Conservation (phyloP, 495 filamentous ascomycete genomes). For the Penicillium flavigenum region DNA sequence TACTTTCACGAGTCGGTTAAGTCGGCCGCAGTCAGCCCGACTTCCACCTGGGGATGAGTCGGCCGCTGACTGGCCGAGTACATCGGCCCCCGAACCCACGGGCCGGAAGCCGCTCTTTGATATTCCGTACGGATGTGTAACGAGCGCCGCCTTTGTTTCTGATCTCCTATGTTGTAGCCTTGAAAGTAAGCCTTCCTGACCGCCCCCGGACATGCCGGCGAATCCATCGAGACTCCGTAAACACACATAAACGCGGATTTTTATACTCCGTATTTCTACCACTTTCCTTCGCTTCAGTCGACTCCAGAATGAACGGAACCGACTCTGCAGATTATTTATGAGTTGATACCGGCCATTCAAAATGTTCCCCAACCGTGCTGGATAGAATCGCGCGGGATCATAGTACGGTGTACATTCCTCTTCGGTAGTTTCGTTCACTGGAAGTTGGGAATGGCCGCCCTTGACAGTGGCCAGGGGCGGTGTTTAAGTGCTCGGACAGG, state of each 20-base stretch:
- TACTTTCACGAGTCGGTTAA: too few relatives aligned
- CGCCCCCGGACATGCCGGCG: too few relatives aligned
- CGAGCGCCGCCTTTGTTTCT: too few relatives aligned
- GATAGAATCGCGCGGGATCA: slow-evolving; percentile 35
- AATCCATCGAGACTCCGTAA: too few relatives aligned
- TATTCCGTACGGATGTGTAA: too few relatives aligned
- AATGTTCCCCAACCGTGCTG: slow-evolving; percentile 34
- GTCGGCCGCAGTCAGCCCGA: too few relatives aligned
- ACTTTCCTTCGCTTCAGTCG: not conserved
- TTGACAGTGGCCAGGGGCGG: not conserved
- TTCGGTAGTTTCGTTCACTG: slow-evolving; percentile 23
- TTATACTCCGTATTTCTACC: not conserved
- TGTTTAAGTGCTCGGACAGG: not conserved
- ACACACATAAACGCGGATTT: slow-evolving; percentile 3
- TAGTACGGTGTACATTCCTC: slow-evolving; percentile 43
- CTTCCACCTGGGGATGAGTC: too few relatives aligned
- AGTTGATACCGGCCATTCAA: slow-evolving; percentile 38
- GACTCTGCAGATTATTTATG: not conserved
- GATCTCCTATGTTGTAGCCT: too few relatives aligned
- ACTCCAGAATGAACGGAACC: not conserved
- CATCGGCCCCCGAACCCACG: too few relatives aligned
- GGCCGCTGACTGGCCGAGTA: too few relatives aligned
- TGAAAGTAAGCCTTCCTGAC: too few relatives aligned
- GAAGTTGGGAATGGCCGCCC: not conserved
- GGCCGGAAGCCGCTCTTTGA: too few relatives aligned